phyloP scores from a whole-genome alignment of 805 yeast genomes.

The Yamadazyma tumulicola region DNA sequence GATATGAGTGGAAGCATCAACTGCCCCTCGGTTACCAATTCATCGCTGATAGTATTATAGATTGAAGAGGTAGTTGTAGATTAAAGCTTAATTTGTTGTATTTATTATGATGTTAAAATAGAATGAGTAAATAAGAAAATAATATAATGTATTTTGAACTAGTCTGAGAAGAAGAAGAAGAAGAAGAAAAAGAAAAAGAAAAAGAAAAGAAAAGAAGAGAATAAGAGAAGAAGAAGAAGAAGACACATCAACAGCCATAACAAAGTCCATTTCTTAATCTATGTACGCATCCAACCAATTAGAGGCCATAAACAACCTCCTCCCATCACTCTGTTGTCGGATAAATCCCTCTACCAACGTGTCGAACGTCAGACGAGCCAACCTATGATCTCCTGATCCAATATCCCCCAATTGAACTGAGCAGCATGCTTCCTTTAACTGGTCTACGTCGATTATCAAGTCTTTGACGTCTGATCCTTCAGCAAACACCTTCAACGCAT shows the following conservation, averaged over 20 bases:
- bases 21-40: too few relatives aligned
- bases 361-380: constrained; percentile 44
- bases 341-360: constrained; percentile 53
- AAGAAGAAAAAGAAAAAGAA: too few relatives aligned
- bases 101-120: too few relatives aligned
- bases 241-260: too few relatives aligned
- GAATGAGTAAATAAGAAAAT: not conserved
- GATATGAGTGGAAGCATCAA: too few relatives aligned
- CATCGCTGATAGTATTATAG: too few relatives aligned
- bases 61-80: too few relatives aligned
- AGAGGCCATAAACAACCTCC: constrained; percentile 54
- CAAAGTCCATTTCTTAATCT: constrained; percentile 19
- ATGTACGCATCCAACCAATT: constrained; percentile 58
- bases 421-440: constrained; percentile 46
- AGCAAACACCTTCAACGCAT: constrained; percentile 58
- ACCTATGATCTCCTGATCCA: constrained; percentile 45
- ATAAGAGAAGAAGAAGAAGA: too few relatives aligned
- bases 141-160: not conserved
- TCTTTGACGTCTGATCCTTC: constrained; percentile 24
- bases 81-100: too few relatives aligned
- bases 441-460: constrained; percentile 45
- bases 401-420: constrained; percentile 44
- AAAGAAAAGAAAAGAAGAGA: too few relatives aligned
- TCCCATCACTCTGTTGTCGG: constrained; percentile 54
- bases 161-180: not conserved